Conservation (phyloP, 83 land plant genomes). For the Picea engelmannii region DNA sequence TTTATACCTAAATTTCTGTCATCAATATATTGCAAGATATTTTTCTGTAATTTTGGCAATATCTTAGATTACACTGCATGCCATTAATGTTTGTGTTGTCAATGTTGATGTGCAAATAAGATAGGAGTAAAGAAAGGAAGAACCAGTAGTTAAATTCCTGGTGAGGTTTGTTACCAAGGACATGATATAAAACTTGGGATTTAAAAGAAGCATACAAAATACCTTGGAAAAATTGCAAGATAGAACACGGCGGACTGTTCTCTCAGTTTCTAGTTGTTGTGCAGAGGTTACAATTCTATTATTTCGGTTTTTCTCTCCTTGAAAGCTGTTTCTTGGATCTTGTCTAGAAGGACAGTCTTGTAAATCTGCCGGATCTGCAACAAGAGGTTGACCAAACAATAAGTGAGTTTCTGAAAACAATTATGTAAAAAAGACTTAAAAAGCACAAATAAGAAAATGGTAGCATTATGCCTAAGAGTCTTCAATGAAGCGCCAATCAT, state of each 20-base stretch:
- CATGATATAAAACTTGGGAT: neutral
- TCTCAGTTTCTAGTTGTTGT: conserved; percentile 9
- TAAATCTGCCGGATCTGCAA: conserved; percentile 10
- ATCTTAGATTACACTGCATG: neutral
- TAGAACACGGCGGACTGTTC: neutral
- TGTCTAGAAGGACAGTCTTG: conserved; percentile 7
- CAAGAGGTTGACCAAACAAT: neutral
- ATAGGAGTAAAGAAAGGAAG: neutral
- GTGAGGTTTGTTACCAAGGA: neutral
- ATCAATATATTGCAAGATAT: neutral
- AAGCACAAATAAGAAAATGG: neutral
- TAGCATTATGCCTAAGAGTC: neutral
- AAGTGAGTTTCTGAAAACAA: neutral
- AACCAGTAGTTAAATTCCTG: neutral
- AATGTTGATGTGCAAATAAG: neutral
- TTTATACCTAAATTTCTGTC: neutral
- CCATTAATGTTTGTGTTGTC: neutral
- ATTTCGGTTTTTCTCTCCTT: neutral
- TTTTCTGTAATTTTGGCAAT: neutral
- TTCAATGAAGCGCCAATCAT: neutral
- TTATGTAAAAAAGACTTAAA: neutral
- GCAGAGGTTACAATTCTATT: conserved; percentile 4
- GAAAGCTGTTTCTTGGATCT: neutral
- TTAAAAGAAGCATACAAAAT: neutral
- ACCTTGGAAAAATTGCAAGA: conserved; percentile 9